Conservation (phyloP, 352 stramenopile species). For the Phytophthora syringae region DNA sequence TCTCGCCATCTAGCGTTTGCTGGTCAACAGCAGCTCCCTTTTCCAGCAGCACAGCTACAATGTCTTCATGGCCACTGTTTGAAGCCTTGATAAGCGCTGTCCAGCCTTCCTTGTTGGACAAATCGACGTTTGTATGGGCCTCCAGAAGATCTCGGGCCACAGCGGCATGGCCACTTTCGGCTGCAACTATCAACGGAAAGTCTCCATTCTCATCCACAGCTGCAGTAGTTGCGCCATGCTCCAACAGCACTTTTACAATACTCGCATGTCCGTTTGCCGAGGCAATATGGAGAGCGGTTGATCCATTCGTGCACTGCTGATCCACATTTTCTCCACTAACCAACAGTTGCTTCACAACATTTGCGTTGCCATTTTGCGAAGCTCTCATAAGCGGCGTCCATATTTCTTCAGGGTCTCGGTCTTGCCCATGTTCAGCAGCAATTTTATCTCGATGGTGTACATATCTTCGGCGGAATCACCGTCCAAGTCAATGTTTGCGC, state of each 20-base stretch:
- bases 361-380: too few relatives aligned
- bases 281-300: too few relatives aligned
- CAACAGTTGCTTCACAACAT: too few relatives aligned
- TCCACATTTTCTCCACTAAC: too few relatives aligned
- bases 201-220: background rate
- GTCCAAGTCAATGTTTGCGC: constrained; percentile 1
- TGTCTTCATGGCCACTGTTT: background rate
- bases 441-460: too few relatives aligned
- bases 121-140: background rate
- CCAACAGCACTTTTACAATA: background rate
- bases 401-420: too few relatives aligned
- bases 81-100: background rate
- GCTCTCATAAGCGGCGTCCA: too few relatives aligned
- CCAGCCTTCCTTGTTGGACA: background rate
- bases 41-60: too few relatives aligned
- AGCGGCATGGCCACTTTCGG: background rate
- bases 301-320: too few relatives aligned
- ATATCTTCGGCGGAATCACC: too few relatives aligned
- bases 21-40: background rate
- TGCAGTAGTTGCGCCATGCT: background rate
- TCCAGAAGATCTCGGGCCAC: background rate
- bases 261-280: background rate
- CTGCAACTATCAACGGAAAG: background rate
- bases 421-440: too few relatives aligned
- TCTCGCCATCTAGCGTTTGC: background rate